Evolutionary conservation across 2,329 filamentous ascomycete genomes (phyloP).

Genomic region (Penicillium capsulatum): DNA sequence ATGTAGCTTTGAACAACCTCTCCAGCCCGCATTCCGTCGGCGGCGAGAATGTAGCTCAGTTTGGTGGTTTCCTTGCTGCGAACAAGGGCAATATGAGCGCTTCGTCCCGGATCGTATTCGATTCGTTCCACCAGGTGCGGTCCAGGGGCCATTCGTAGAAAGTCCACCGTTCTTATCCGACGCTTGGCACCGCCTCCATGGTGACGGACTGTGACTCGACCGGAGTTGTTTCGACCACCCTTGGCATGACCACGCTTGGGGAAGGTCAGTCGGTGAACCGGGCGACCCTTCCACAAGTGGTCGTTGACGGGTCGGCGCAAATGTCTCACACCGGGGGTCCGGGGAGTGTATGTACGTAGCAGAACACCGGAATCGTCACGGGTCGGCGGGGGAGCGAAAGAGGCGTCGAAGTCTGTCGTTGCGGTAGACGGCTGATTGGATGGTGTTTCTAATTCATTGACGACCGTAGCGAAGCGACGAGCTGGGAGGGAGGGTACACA

Average conservation of each 20-base stretch:
- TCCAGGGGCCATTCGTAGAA: constrained; percentile 70
- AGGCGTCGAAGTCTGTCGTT: constrained; percentile 34
- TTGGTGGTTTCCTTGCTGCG: constrained; percentile 68
- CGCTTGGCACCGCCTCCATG: constrained; percentile 88
- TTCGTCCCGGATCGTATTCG: constrained; percentile 91
- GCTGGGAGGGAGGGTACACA: constrained; percentile 39
- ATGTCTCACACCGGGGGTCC: constrained; percentile 89
- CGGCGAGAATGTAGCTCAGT: constrained; percentile 89
- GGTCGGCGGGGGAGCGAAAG: constrained; percentile 46
- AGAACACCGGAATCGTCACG: constrained; percentile 42
- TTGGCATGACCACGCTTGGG: constrained; percentile 89
- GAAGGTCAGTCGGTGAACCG: constrained; percentile 76
- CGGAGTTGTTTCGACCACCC: constrained; percentile 85
- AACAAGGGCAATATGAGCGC: constrained; percentile 85
- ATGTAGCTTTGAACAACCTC: constrained; percentile 91
- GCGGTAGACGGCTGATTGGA: constrained; percentile 33
- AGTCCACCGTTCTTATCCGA: constrained; percentile 88
- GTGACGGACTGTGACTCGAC: constrained; percentile 82
- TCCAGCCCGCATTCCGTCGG: constrained; percentile 87
- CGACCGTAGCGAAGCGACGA: constrained; percentile 52
- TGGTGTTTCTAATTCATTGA: constrained; percentile 35
- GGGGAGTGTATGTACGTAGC: constrained; percentile 84
- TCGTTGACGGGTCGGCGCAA: constrained; percentile 89
- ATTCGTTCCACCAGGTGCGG: constrained; percentile 87
- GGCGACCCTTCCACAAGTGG: constrained; percentile 91